Percentiles rank a stretch among this genome's conserved stretches.
phyloP scores from a whole-genome alignment of 768 basidiomycete species.

The Hypholoma fasciculare region DNA sequence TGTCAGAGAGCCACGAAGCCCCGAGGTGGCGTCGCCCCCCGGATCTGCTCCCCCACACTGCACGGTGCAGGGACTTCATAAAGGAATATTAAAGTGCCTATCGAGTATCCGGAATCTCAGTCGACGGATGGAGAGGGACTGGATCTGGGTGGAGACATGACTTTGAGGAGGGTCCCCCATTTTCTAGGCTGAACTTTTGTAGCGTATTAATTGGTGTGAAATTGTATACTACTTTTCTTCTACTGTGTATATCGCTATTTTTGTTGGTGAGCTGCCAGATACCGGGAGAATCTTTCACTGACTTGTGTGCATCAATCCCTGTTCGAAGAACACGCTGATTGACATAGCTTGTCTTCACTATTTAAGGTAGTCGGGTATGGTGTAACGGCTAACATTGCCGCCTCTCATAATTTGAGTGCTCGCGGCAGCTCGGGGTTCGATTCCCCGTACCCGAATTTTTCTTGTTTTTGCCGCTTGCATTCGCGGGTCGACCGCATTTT shows the following conservation, averaged over 20 bases:
- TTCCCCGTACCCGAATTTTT: constrained; percentile 51
- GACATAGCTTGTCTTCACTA: no score
- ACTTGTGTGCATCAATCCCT: no score
- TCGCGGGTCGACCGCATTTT: no score
- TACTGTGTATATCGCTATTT: no score
- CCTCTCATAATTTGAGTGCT: constrained; percentile 40
- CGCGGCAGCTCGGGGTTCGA: constrained; percentile 59
- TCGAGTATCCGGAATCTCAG: neutral
- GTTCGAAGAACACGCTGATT: no score
- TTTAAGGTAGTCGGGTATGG: no score
- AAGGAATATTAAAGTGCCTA: neutral
- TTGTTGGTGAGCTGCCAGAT: no score
- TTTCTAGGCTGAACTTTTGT: no score
- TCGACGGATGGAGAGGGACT: neutral
- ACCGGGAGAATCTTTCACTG: no score
- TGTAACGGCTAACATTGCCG: constrained; percentile 70
- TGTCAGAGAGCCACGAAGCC: neutral
- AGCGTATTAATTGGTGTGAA: no score
- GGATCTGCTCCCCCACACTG: neutral
- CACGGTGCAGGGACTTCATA: neutral
- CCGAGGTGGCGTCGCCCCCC: neutral
- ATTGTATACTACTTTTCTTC: no score
- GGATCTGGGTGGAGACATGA: constrained; percentile 4
- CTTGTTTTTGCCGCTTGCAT: no score
- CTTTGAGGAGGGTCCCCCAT: neutral